These are phyloP conservation scores for Globisporangium alternatum DNA, from an alignment of 352 stramenopile genomes.

Conservation along the genomic window DNA sequence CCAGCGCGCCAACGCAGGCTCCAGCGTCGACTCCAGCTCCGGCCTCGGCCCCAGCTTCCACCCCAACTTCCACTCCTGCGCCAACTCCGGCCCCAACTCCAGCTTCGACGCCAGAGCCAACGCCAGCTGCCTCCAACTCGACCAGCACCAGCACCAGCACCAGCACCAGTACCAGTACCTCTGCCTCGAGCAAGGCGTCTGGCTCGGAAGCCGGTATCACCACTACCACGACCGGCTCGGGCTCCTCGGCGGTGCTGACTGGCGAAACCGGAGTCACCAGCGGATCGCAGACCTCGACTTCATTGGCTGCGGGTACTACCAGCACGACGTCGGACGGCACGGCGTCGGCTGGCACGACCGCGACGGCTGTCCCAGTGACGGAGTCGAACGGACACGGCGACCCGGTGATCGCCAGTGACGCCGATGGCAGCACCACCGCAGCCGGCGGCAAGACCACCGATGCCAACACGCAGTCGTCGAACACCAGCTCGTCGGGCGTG, in stretches of 20 bases:
- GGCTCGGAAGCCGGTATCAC: background rate
- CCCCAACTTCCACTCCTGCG: slow-evolving; percentile 16
- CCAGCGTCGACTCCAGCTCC: slow-evolving; percentile 4
- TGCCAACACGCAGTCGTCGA: slow-evolving; percentile 30
- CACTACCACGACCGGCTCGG: background rate
- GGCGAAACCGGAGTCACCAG: background rate
- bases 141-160: background rate
- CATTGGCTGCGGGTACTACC: background rate
- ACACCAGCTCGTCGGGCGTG: slow-evolving; percentile 19
- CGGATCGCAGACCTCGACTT: slow-evolving; percentile 1
- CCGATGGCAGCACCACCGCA: slow-evolving; percentile 11
- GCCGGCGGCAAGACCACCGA: slow-evolving; percentile 27
- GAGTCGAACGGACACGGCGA: slow-evolving; percentile 17
- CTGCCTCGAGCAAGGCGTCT: slow-evolving; percentile 1
- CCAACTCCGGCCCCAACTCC: background rate
- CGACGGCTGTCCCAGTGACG: background rate
- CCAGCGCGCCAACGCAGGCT: background rate
- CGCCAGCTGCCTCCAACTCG: slow-evolving; percentile 3
- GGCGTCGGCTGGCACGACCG: background rate
- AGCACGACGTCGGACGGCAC: background rate
- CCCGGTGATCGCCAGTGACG: slow-evolving; percentile 17
- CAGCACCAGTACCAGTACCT: background rate
- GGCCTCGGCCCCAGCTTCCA: background rate
- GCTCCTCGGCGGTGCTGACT: background rate
- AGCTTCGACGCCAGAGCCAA: slow-evolving; percentile 5